Percentiles rank a stretch among this genome's conserved stretches.
Evolutionary conservation across 192 early-diverging fungal genomes (phyloP).

Genomic region (Backusella westeae): DNA sequence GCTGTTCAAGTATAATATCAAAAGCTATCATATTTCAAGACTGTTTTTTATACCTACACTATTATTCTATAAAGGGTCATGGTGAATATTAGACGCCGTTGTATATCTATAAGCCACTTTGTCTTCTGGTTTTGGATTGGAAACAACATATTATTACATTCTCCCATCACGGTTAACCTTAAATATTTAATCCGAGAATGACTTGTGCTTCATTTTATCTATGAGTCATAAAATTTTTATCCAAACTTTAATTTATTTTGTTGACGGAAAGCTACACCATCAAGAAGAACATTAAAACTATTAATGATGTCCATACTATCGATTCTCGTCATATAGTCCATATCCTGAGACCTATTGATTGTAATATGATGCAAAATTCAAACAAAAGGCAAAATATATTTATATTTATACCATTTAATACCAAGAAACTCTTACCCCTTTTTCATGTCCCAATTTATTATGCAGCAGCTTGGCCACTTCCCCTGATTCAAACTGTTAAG

Average conservation of each 20-base stretch:
- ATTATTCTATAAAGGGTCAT: neutral
- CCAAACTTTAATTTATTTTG: neutral
- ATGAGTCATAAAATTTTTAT: neutral
- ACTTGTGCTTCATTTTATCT: neutral
- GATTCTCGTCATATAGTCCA: too few relatives aligned
- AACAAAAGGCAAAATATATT: neutral
- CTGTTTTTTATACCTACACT: neutral
- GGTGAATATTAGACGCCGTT: neutral
- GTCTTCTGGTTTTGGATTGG: neutral
- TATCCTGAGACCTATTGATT: too few relatives aligned
- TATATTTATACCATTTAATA: neutral
- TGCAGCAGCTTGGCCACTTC: neutral
- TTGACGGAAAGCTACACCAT: neutral
- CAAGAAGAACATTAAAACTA: neutral
- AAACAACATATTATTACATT: neutral
- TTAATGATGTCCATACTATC: neutral
- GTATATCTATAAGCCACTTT: neutral
- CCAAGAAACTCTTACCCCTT: neutral
- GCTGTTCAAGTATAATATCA: neutral
- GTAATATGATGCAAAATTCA: too few relatives aligned
- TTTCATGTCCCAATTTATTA: neutral
- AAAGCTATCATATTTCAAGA: neutral
- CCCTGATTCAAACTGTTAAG: neutral
- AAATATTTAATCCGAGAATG: neutral
- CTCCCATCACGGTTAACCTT: neutral